Conservation (phyloP, 169 alveolate species). For the Perkinsus chesapeaki region DNA sequence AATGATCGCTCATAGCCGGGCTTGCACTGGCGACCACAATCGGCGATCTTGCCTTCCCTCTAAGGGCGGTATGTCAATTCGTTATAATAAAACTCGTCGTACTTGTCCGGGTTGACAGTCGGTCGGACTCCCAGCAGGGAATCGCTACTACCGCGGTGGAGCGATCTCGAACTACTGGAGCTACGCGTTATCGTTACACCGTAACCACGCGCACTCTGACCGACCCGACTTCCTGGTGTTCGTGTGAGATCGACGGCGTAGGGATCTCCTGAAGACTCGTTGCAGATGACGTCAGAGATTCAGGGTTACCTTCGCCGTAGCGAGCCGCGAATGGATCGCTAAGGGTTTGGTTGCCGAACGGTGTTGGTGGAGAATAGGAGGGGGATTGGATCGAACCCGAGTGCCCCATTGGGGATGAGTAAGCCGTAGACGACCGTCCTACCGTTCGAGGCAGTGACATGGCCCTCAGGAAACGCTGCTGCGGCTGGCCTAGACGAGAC, state of each 20-base stretch:
- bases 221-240: background rate
- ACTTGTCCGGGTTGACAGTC: background rate
- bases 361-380: background rate
- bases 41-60: too few relatives aligned
- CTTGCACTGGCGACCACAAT: too few relatives aligned
- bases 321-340: background rate
- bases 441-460: background rate
- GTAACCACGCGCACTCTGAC: background rate
- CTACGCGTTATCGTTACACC: background rate
- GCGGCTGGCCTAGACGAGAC: too few relatives aligned
- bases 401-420: background rate
- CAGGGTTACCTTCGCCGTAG: background rate
- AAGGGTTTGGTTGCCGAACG: background rate
- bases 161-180: background rate
- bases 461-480: too few relatives aligned
- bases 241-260: background rate
- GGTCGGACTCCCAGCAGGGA: background rate
- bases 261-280: background rate
- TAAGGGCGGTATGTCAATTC: too few relatives aligned
- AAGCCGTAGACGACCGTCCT: background rate
- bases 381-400: background rate
- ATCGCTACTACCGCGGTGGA: background rate
- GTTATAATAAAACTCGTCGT: too few relatives aligned
- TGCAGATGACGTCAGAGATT: background rate
- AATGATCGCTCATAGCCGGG: too few relatives aligned